Evolutionary conservation across 495 filamentous ascomycete genomes (phyloP), one percentile per base, ranked within the genome.

Genomic region (Cairneyella variabilis): DNA sequence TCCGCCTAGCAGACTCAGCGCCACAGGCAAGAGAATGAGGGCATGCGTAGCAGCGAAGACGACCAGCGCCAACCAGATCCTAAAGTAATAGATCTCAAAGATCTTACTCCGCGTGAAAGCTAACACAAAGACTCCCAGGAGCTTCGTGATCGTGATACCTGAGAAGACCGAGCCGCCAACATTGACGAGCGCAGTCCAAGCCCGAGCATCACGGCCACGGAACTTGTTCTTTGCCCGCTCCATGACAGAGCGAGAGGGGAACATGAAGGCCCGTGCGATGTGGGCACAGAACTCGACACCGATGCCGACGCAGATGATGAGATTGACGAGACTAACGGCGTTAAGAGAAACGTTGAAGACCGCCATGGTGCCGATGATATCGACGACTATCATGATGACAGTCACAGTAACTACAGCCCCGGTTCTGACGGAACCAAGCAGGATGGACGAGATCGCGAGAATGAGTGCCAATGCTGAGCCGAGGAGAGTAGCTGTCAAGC

Each of bases 81-180:
- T 76, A 73, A 99, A 99, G 67, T 97, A 99, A 69, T 97, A 99
- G 49, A 97, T 88, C 75, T 97, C 95, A 64, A 99, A 99, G 66
- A 99, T 97, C 80, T 97, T 97, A 69, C 90, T 95, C 21, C 88
- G 72, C 7, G 93, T 99, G 57, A 95, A 97, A 0, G 91, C 93
- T 12, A 99, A 76, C 36, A 99, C 93, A 43, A 77, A 85, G 2
- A 99, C 95, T 1, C 93, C 93, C 8, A 99, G 70, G 1, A 97
- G 71, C 67, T 99, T 99, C 18, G 93, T 99, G 22, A 99, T 71
- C 0, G 91, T 97, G 64, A 99, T 99, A 0, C 93, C 93, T 43
- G 86, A 92, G 65, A 99, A 93, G 11, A 99, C 95, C 26, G 84
- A 91, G 0, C 86, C 88, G 14, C 95, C 93, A 3, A 97, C 91